Conservation (phyloP, 2,329 filamentous ascomycete genomes). For the Coleophoma eucalyptorum region DNA sequence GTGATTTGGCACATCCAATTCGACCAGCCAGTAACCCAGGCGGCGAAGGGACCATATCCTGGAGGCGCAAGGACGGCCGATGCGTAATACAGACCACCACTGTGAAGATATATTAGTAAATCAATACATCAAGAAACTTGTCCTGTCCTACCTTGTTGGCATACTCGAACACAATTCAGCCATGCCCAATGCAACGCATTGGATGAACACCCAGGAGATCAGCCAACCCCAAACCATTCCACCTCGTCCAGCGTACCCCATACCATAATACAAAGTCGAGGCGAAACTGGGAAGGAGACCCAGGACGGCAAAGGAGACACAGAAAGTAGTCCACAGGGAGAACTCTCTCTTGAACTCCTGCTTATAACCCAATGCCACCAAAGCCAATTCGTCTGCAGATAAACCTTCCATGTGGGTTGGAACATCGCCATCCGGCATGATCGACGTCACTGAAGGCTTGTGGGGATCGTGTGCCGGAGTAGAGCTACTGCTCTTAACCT, state of each 20-base stretch:
- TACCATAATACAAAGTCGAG: conserved; percentile 67
- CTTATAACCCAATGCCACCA: conserved; percentile 56
- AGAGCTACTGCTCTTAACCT: background rate
- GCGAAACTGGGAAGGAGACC: conserved; percentile 70
- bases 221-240: conserved; percentile 78
- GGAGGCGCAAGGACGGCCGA: conserved; percentile 65
- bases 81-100: conserved; percentile 71
- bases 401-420: conserved; percentile 40
- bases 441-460: conserved; percentile 40
- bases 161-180: conserved; percentile 71
- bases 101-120: conserved; percentile 12
- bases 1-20: conserved; percentile 68
- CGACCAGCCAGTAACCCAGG: conserved; percentile 68
- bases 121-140: background rate
- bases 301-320: conserved; percentile 69
- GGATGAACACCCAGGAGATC: conserved; percentile 67
- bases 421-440: conserved; percentile 43
- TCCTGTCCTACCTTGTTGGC: conserved; percentile 52
- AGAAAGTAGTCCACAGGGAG: conserved; percentile 70
- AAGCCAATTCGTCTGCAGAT: conserved; percentile 53
- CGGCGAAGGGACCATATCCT: conserved; percentile 61
- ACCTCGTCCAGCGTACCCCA: conserved; percentile 53
- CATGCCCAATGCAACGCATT: conserved; percentile 65
- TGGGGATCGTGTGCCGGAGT: background rate
- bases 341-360: conserved; percentile 61